Evolutionary conservation across 352 stramenopile genomes (phyloP), one percentile per base, ranked within the genome.

Genomic region (Pythium monospermum): DNA sequence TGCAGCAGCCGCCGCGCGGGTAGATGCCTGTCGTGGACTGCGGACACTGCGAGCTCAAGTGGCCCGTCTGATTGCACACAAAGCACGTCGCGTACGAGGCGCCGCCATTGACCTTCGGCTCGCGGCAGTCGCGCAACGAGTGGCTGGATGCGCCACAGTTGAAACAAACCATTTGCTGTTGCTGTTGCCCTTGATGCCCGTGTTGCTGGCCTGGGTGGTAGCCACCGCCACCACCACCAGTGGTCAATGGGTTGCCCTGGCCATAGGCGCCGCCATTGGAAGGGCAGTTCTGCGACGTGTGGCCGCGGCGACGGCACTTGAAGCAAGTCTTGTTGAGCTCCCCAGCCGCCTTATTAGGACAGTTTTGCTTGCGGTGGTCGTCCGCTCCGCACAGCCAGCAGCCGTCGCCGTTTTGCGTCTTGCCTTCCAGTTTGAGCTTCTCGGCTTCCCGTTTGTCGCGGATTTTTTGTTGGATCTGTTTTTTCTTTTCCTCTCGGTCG

Each of bases 1-100:
- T 94, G 55, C 87, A 96, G 66, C 83, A 90, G 32, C 87, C 87
- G 49, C 87, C 87, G 48, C 87, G 91, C 37, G 85, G 85, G 66
- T 95, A 95, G 41, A 95, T 85, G 49, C 85, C 85, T 35, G 85
- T 92, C 43, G 69, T 87, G 41, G 88, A 94, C 65, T 94, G 61
- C 33, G 83, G 79, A 49, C 87, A 96, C 62, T 86, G 81, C 49
- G 73, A 76, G 60, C 84, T 94, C 56, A 96, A 61, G 59, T 96
- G 87, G 35, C 87, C 87, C 25, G 78, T 85, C 52, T 88, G 70
- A 46, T 82, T 69, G 64, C 87, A 96, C 33, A 96, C 77, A 57
- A 95, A 96, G 64, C 87, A 96, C 48, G 76, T 89, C 19, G 84
- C 84, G 60, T 75, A 92, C 18, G 74, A 66, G 19, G 78, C 71